phyloP scores from a whole-genome alignment of 208 protist species.

The Vickermania spadyakhi region DNA sequence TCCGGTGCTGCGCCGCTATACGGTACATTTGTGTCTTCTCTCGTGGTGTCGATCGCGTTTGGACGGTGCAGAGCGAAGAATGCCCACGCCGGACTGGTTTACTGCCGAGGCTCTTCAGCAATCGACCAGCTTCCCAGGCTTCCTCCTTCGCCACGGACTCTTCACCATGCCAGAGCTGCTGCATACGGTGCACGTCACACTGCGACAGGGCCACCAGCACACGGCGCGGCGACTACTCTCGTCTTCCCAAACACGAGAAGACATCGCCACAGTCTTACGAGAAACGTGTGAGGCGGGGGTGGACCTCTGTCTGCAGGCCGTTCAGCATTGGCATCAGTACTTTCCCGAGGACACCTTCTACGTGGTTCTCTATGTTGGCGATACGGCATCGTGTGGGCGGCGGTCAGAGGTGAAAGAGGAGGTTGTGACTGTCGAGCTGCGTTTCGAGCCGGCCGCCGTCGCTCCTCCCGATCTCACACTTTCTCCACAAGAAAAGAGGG shows the following conservation, averaged over 20 bases:
- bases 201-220: conserved; percentile 16
- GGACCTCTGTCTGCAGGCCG: conserved; percentile 12
- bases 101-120: not conserved
- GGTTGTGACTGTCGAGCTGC: too few relatives aligned
- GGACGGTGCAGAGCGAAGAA: too few relatives aligned
- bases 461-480: too few relatives aligned
- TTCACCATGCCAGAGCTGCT: not conserved
- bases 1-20: conserved; percentile 10
- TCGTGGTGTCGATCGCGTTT: not conserved
- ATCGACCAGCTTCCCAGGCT: not conserved
- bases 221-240: conserved; percentile 29
- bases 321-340: conserved; percentile 5
- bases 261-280: conserved; percentile 31
- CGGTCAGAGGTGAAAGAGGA: too few relatives aligned
- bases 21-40: not conserved
- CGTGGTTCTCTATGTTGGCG: too few relatives aligned
- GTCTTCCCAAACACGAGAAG: conserved; percentile 21
- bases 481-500: too few relatives aligned
- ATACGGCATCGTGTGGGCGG: too few relatives aligned
- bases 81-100: not conserved
- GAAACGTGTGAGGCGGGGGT: conserved; percentile 17
- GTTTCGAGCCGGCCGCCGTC: conserved; percentile 3
- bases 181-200: conserved; percentile 11
- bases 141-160: not conserved
- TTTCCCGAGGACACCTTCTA: not conserved